These are phyloP conservation scores for Endotrypanum monterogeii DNA, from an alignment of 208 protist genomes.

Conservation along the genomic window DNA sequence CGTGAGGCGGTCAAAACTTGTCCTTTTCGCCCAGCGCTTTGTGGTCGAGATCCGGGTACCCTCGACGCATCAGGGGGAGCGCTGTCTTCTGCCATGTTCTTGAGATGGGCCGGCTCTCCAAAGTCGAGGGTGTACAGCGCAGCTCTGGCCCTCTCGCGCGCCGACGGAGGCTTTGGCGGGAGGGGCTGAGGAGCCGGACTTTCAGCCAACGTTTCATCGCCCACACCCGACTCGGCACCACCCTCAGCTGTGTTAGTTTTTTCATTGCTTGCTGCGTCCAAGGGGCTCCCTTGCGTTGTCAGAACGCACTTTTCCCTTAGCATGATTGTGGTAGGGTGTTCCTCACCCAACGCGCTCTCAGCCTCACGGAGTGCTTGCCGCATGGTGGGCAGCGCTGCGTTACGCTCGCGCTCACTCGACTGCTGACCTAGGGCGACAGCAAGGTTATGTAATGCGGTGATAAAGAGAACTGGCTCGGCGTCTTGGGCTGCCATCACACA, in stretches of 20 bases:
- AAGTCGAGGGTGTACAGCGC: conserved; percentile 50
- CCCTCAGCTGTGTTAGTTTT: too few relatives aligned
- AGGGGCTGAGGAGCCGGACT: neutral
- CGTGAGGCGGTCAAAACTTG: neutral
- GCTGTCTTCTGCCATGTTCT: neutral
- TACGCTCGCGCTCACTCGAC: conserved; percentile 34
- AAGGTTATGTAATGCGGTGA: conserved; percentile 85
- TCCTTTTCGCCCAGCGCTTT: neutral
- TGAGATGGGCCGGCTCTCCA: conserved; percentile 6
- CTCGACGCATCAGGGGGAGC: neutral
- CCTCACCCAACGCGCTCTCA: conserved; percentile 48
- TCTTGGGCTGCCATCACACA: conserved; percentile 60
- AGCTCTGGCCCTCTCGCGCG: conserved; percentile 29
- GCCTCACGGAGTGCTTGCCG: conserved; percentile 69
- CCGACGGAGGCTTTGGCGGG: neutral
- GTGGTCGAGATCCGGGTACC: too few relatives aligned
- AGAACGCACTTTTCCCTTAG: conserved; percentile 69
- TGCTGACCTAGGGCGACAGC: conserved; percentile 76
- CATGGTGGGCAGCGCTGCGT: conserved; percentile 67
- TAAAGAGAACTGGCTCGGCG: conserved; percentile 63
- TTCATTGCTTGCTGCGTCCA: neutral
- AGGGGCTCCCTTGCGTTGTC: conserved; percentile 33
- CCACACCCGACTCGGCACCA: neutral
- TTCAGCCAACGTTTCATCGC: neutral
- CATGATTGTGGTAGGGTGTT: conserved; percentile 73